These are phyloP conservation scores for Hyphodiscus hymeniophilus DNA, from an alignment of 495 filamentous ascomycete species.

Conservation along the genomic window DNA sequence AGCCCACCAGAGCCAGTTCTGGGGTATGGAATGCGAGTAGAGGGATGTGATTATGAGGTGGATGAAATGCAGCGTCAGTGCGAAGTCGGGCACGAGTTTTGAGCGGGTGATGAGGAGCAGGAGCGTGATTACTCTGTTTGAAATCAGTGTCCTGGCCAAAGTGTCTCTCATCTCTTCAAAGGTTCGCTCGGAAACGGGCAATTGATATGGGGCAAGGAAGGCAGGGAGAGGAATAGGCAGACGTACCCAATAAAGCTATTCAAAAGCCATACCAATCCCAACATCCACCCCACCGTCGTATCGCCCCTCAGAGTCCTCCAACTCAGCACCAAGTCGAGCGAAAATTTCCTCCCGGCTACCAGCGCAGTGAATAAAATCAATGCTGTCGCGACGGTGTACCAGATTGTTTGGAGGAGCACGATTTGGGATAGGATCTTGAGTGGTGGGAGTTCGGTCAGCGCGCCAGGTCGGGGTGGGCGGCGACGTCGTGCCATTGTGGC, in stretches of 20 bases:
- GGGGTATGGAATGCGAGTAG: slow-evolving; percentile 67
- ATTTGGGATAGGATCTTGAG: slow-evolving; percentile 85
- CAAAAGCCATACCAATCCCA: slow-evolving; percentile 81
- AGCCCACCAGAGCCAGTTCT: slow-evolving; percentile 79
- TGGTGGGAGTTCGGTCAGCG: slow-evolving; percentile 73
- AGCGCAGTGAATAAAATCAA: slow-evolving; percentile 85
- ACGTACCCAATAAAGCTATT: slow-evolving; percentile 69
- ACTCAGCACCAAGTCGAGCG: slow-evolving; percentile 61
- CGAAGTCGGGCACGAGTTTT: slow-evolving; percentile 90
- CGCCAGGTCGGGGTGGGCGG: slow-evolving; percentile 69
- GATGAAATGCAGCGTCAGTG: slow-evolving; percentile 78
- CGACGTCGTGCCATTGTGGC: slow-evolving; percentile 48
- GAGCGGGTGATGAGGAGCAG: slow-evolving; percentile 74
- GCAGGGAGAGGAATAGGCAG: slow-evolving; percentile 5
- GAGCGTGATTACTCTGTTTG: slow-evolving; percentile 60
- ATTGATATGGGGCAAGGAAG: slow-evolving; percentile 5
- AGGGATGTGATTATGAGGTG: slow-evolving; percentile 71
- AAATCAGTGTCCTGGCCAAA: no score
- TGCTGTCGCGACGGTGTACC: slow-evolving; percentile 65
- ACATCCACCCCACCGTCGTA: slow-evolving; percentile 85
- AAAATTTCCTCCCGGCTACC: slow-evolving; percentile 68
- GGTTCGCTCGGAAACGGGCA: not conserved
- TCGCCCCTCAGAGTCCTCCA: slow-evolving; percentile 83
- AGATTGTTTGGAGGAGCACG: slow-evolving; percentile 70
- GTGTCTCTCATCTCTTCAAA: no score